Conservation (phyloP, 345 rosid species). For the Pistacia atlantica region DNA sequence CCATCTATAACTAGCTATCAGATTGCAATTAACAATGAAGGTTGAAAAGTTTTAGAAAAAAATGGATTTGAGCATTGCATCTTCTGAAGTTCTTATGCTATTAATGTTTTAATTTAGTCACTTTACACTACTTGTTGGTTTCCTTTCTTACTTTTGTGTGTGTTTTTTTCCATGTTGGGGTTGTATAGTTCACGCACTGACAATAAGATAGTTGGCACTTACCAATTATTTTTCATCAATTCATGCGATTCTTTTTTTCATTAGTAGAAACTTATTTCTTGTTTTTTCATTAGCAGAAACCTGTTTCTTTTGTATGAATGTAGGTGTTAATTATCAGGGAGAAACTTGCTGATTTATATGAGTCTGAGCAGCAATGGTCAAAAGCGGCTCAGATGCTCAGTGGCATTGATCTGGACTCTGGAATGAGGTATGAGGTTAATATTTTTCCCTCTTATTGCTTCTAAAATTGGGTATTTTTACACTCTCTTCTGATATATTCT, state of each 20-base stretch:
- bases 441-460: background rate
- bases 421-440: slow-evolving; percentile 73
- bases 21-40: too few species aligned
- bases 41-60: background rate
- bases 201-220: background rate
- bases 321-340: slow-evolving; percentile 89
- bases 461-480: background rate
- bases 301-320: slow-evolving; percentile 7
- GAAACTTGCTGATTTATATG: slow-evolving; percentile 92
- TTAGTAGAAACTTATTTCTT: background rate
- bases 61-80: background rate
- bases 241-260: background rate
- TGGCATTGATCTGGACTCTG: slow-evolving; percentile 95
- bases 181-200: background rate
- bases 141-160: background rate
- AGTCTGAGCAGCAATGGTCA: slow-evolving; percentile 93
- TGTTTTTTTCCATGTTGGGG: background rate
- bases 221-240: background rate
- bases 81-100: too few species aligned
- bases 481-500: slow-evolving; percentile 2
- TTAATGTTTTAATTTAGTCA: background rate
- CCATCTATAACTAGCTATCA: too few species aligned
- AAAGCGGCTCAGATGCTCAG: slow-evolving; percentile 99
- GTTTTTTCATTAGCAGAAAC: background rate
- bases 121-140: background rate